These are phyloP conservation scores for Russula virescens DNA, from an alignment of 768 basidiomycete species.

Conservation along the genomic window DNA sequence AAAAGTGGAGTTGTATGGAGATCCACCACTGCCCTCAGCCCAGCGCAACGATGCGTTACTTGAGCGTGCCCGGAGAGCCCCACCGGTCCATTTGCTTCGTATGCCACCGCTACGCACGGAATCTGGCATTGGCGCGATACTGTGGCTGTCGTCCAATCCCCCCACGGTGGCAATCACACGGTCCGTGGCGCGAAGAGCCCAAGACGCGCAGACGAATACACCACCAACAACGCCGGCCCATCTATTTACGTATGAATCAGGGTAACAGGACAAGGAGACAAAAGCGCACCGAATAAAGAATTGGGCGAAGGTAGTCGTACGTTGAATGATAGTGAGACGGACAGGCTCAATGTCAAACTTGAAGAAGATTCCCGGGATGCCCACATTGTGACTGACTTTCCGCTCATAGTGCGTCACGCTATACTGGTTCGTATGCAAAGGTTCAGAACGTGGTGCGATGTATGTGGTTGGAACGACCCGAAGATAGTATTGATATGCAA, in stretches of 20 bases:
- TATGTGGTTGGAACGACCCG: slow-evolving; percentile 96
- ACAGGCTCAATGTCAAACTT: slow-evolving; percentile 96
- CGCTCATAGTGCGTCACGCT: slow-evolving; percentile 91
- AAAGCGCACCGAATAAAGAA: slow-evolving; percentile 60
- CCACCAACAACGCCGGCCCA: slow-evolving; percentile 93
- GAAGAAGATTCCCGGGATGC: slow-evolving; percentile 95
- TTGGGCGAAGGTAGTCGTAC: slow-evolving; percentile 76
- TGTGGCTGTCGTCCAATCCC: slow-evolving; percentile 62
- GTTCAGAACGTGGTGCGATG: slow-evolving; percentile 59
- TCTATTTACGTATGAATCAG: slow-evolving; percentile 29
- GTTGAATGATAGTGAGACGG: slow-evolving; percentile 77
- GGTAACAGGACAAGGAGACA: background rate
- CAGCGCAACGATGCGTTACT: slow-evolving; percentile 31
- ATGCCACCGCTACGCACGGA: slow-evolving; percentile 46
- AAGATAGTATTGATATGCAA: slow-evolving; percentile 91
- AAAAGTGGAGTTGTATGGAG: slow-evolving; percentile 30
- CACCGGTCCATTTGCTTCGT: slow-evolving; percentile 64
- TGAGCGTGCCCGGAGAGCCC: slow-evolving; percentile 54
- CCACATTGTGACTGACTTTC: slow-evolving; percentile 62
- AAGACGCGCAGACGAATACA: slow-evolving; percentile 68
- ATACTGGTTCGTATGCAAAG: slow-evolving; percentile 79
- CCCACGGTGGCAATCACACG: slow-evolving; percentile 52
- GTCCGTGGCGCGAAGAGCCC: slow-evolving; percentile 37
- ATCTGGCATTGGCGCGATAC: slow-evolving; percentile 59
- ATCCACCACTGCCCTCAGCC: slow-evolving; percentile 43